Conservation (phyloP, 108 stramenopile genomes). For the Pseudonitzschia multiseries region DNA sequence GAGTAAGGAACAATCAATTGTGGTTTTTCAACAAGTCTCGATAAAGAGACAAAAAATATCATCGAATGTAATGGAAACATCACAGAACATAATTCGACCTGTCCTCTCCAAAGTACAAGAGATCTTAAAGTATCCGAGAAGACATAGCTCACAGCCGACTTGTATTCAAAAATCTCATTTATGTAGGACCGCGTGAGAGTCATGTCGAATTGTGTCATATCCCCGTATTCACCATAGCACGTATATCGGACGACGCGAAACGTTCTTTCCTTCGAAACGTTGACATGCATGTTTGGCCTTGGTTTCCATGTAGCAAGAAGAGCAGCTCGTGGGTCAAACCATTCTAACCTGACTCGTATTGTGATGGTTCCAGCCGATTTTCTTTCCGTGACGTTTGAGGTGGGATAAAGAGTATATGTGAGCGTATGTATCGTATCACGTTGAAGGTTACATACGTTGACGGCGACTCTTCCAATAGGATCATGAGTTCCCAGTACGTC, state of each 20-base stretch:
- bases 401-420: slow-evolving; percentile 53
- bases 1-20: slow-evolving; percentile 58
- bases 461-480: slow-evolving; percentile 55
- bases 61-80: slow-evolving; percentile 71
- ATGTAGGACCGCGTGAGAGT: slow-evolving; percentile 65
- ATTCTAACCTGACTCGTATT: slow-evolving; percentile 59
- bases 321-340: slow-evolving; percentile 47
- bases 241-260: slow-evolving; percentile 62
- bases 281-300: slow-evolving; percentile 51
- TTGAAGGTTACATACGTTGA: slow-evolving; percentile 56
- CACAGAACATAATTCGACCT: slow-evolving; percentile 52
- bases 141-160: slow-evolving; percentile 22
- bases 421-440: slow-evolving; percentile 60
- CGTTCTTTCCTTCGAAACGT: slow-evolving; percentile 55
- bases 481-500: slow-evolving; percentile 52
- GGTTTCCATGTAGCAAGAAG: slow-evolving; percentile 44
- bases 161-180: slow-evolving; percentile 66
- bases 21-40: slow-evolving; percentile 61
- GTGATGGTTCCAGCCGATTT: slow-evolving; percentile 63
- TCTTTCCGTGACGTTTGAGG: slow-evolving; percentile 53
- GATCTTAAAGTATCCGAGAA: slow-evolving; percentile 34
- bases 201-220: slow-evolving; percentile 62
- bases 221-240: slow-evolving; percentile 50
- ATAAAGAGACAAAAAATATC: slow-evolving; percentile 48
- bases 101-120: slow-evolving; percentile 74